A percentile compares a stretch with the other conserved stretches of the same genome.
Conservation (phyloP, 2,329 filamentous ascomycete species). For the Xylariaceae sp. region DNA sequence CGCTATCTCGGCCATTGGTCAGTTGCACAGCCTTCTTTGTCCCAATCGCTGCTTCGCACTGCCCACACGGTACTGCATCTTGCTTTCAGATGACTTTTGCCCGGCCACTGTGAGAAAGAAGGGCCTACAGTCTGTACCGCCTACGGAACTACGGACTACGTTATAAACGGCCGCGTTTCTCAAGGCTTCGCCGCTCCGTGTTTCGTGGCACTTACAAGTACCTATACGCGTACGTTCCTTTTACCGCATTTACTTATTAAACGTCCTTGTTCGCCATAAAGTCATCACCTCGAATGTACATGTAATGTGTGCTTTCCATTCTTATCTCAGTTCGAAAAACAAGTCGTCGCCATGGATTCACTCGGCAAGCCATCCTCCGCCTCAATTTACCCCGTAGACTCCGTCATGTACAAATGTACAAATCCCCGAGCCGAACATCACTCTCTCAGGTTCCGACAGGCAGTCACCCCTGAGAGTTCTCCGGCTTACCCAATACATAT, state of each 20-base stretch:
- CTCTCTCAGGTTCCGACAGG: neutral
- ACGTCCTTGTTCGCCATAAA: neutral
- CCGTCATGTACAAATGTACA: neutral
- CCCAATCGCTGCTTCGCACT: neutral
- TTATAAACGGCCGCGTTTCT: neutral
- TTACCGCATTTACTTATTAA: neutral
- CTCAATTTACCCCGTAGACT: neutral
- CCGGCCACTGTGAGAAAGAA: neutral
- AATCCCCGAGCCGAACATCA: neutral
- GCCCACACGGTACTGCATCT: neutral
- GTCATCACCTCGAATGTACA: too few relatives aligned
- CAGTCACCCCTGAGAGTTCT: neutral
- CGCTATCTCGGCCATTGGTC: constrained; percentile 14
- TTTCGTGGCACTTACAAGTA: neutral
- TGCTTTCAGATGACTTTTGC: neutral
- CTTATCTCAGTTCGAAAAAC: too few relatives aligned
- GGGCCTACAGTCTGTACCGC: neutral
- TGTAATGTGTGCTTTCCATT: too few relatives aligned
- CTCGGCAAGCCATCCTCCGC: neutral
- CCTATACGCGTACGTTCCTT: neutral
- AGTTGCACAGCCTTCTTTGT: constrained; percentile 1
- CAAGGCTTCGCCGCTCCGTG: neutral
- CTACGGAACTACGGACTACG: neutral
- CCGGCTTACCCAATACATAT: neutral
- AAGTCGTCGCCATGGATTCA: too few relatives aligned